A percentile compares a stretch with the other conserved stretches of the same genome.
Conservation (phyloP, 176 grass and related monocot genomes). For the Musa troglodytarum region DNA sequence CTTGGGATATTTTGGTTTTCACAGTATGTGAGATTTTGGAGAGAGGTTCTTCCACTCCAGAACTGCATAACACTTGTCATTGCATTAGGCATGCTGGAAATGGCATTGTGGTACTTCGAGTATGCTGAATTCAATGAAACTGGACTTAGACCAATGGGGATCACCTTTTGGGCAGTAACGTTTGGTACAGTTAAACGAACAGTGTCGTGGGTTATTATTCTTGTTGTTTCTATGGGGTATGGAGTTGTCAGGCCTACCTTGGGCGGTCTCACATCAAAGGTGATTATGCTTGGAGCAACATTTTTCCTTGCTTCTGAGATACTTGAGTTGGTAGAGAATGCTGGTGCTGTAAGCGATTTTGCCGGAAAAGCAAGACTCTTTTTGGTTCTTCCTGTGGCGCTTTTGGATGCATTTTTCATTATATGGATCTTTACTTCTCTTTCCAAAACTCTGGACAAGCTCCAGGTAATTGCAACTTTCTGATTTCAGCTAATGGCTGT, state of each 20-base stretch:
- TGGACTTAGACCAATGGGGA: conserved; percentile 70
- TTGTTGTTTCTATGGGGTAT: conserved; percentile 92
- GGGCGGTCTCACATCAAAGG: conserved; percentile 92
- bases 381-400: conserved; percentile 87
- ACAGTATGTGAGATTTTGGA: conserved; percentile 96
- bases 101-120: conserved; percentile 97
- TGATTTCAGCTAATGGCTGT: not conserved
- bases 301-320: conserved; percentile 96
- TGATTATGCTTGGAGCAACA: conserved; percentile 86
- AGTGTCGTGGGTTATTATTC: conserved; percentile 67
- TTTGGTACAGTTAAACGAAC: conserved; percentile 92
- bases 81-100: conserved; percentile 95
- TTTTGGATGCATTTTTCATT: conserved; percentile 92
- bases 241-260: conserved; percentile 90
- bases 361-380: conserved; percentile 95
- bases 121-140: conserved; percentile 94
- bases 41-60: conserved; percentile 91
- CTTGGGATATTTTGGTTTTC: conserved; percentile 94
- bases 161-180: conserved; percentile 97
- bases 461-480: conserved; percentile 46
- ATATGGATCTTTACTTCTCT: conserved; percentile 97
- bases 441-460: conserved; percentile 78
- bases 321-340: conserved; percentile 96
- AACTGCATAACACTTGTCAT: conserved; percentile 99
- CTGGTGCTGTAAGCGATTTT: conserved; percentile 87